These are phyloP conservation scores for Verruconis gallopava DNA, from an alignment of 2,329 filamentous ascomycete species.

Conservation along the genomic window DNA sequence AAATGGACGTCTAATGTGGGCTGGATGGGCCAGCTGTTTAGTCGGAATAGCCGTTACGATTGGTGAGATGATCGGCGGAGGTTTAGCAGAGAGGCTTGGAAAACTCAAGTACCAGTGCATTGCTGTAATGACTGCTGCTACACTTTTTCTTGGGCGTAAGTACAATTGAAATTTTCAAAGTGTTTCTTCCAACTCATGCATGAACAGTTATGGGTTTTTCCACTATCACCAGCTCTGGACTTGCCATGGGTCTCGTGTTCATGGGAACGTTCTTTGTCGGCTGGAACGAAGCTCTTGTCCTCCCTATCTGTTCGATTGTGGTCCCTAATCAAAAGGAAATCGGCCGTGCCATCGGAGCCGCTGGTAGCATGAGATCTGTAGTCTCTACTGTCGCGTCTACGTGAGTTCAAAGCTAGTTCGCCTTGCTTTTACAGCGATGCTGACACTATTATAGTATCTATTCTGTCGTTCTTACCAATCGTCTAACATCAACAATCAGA, in stretches of 20 bases:
- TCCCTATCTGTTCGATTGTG: conserved; percentile 23
- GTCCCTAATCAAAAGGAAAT: conserved; percentile 26
- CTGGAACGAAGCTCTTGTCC: conserved; percentile 19
- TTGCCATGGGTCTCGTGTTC: conserved; percentile 15
- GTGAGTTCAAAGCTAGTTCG: conserved; percentile 12
- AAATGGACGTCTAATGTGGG: conserved; percentile 14
- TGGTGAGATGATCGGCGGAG: conserved; percentile 17
- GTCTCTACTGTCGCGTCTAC: conserved; percentile 28
- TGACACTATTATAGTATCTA: conserved; percentile 20
- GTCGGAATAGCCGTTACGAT: conserved; percentile 13
- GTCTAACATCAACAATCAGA: conserved; percentile 23
- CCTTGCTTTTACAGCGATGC: conserved; percentile 19
- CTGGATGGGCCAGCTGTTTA: conserved; percentile 15
- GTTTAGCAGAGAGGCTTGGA: conserved; percentile 14
- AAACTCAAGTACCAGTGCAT: conserved; percentile 17
- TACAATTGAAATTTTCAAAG: neutral
- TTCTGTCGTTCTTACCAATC: conserved; percentile 25
- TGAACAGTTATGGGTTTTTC: conserved; percentile 10
- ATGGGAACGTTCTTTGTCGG: conserved; percentile 19
- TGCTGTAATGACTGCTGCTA: conserved; percentile 15
- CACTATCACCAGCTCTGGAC: conserved; percentile 14
- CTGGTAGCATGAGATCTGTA: conserved; percentile 29
- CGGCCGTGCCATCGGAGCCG: conserved; percentile 27
- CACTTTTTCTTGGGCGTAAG: conserved; percentile 14
- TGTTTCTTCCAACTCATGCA: neutral